Conservation (phyloP, 2,329 filamentous ascomycete genomes). For the Coniochaeta sp. region DNA sequence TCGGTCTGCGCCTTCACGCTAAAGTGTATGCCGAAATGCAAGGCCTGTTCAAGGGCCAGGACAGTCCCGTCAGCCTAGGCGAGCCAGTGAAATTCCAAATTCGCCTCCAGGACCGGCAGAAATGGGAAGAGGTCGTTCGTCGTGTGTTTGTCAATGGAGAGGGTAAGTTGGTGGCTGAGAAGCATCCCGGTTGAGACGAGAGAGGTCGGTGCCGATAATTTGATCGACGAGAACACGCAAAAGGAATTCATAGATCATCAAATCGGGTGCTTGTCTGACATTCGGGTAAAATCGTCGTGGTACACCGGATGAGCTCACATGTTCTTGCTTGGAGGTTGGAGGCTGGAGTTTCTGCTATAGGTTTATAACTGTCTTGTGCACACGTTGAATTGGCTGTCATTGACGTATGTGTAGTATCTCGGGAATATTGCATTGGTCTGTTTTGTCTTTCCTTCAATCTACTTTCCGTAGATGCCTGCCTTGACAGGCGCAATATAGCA, state of each 20-base stretch:
- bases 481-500: not conserved
- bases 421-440: not conserved
- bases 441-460: too few species aligned
- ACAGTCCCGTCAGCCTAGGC: not conserved
- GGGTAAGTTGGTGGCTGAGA: not conserved
- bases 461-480: too few species aligned
- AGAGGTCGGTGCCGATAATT: not conserved
- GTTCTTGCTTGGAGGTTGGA: too few species aligned
- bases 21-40: not conserved
- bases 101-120: not conserved
- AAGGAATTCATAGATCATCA: not conserved
- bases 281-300: too few species aligned
- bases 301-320: too few species aligned
- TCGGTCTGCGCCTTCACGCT: not conserved
- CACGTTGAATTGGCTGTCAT: not conserved
- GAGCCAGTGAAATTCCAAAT: not conserved
- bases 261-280: not conserved
- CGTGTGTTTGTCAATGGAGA: not conserved
- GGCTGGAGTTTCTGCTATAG: not conserved
- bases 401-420: not conserved
- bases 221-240: not conserved
- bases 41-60: not conserved
- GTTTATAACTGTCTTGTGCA: not conserved
- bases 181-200: not conserved
- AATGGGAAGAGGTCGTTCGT: not conserved